Evolutionary conservation across 2,329 filamentous ascomycete species (phyloP).

Genomic region (Simplicillium aogashimaense): DNA sequence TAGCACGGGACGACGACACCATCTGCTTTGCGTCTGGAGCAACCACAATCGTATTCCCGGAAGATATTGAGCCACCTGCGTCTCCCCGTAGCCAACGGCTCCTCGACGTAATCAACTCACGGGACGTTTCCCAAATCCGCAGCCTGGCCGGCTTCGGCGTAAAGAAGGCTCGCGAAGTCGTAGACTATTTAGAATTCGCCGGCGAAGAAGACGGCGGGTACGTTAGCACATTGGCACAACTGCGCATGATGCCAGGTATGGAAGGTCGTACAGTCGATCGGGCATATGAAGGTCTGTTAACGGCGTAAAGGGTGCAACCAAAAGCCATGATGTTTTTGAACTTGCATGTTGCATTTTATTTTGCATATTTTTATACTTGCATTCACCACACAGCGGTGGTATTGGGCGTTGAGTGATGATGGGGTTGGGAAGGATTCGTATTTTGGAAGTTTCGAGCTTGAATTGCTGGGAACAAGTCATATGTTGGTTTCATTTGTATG

Average conservation of each 20-base stretch:
- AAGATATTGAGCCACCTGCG: constrained; percentile 27
- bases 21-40: no score
- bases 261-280: constrained; percentile 46
- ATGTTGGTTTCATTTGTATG: background rate
- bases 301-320: background rate
- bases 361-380: background rate
- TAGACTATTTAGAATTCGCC: constrained; percentile 42
- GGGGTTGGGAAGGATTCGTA: background rate
- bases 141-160: constrained; percentile 60
- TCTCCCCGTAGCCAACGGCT: constrained; percentile 52
- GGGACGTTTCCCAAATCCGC: constrained; percentile 55
- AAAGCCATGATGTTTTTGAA: constrained; percentile 6
- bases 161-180: constrained; percentile 57
- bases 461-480: no score
- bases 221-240: constrained; percentile 39
- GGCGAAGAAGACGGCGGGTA: constrained; percentile 26
- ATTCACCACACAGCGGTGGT: background rate
- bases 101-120: constrained; percentile 63
- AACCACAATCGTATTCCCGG: constrained; percentile 14
- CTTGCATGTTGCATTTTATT: background rate
- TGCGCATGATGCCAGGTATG: constrained; percentile 46
- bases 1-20: background rate
- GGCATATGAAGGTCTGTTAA: constrained; percentile 38
- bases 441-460: background rate
- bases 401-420: background rate